Conservation (phyloP, 2,329 filamentous ascomycete genomes). For the Talaromyces funiculosus region DNA sequence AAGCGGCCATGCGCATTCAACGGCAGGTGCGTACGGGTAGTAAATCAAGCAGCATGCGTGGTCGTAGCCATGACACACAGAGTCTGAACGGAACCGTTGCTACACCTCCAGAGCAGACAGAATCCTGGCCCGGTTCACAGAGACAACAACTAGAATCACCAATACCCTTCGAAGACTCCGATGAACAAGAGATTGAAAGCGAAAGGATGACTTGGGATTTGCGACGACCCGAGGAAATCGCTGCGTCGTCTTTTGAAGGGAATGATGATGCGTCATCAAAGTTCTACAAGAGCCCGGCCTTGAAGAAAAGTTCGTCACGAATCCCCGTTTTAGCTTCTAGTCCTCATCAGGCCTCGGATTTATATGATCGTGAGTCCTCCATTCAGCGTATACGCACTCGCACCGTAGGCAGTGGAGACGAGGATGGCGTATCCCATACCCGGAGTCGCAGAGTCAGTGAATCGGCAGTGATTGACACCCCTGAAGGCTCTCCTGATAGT, state of each 20-base stretch:
- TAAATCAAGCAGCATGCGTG: conserved; percentile 31
- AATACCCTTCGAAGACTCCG: conserved; percentile 35
- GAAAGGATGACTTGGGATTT: conserved; percentile 62
- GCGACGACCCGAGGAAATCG: conserved; percentile 70
- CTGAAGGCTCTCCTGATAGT: conserved; percentile 20
- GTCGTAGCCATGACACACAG: conserved; percentile 33
- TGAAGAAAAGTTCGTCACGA: conserved; percentile 63
- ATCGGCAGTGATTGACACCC: conserved; percentile 22
- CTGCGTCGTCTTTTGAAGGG: conserved; percentile 39
- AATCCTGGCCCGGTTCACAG: conserved; percentile 31
- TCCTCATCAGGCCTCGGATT: conserved; percentile 68
- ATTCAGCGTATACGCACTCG: conserved; percentile 53
- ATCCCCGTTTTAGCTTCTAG: conserved; percentile 83
- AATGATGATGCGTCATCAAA: conserved; percentile 36
- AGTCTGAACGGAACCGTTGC: conserved; percentile 24
- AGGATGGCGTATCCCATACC: conserved; percentile 53
- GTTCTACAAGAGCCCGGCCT: conserved; percentile 48
- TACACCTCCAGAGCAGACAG: conserved; percentile 26
- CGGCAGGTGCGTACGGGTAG: conserved; percentile 32
- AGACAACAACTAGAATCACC: conserved; percentile 25
- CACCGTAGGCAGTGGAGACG: conserved; percentile 53
- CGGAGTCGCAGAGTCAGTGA: conserved; percentile 66
- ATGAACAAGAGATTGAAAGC: conserved; percentile 35
- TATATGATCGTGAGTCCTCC: conserved; percentile 68
- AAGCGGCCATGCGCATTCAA: conserved; percentile 41